Base-by-base conservation (phyloP, 441 rosid species). In the Macaranga tanarius region DNA sequence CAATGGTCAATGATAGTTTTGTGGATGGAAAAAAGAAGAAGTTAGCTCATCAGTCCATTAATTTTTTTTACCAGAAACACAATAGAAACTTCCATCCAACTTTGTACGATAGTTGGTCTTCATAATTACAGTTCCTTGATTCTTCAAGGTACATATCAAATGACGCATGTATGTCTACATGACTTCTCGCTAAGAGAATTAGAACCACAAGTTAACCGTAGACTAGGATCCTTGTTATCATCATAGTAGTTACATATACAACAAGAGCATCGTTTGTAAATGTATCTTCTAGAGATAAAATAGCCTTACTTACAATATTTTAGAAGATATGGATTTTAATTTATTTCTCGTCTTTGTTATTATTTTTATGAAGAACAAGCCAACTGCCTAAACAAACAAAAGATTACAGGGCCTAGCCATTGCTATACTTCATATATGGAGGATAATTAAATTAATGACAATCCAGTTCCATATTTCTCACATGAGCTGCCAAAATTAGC, bases 211-310 rank as follows among this genome's bases (percentile, higher is more conserved):
- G 85, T 84, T 66, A 93, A 77, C 99, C 98, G 93, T 50, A 93
- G 77, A 76, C 97, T 95, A 55, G 97, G 97, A 81, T 93, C 99
- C 85, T 95, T 95, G 62, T 90, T 89, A 84, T 95, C 97, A 73
- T 93, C 99, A 73, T 85, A 93, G 61, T 72, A 83, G 44, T 76
- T 85, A 80, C 99, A 95, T 52, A 93, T 84, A 75, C 95, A 91
- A 70, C 99, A 95, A 16, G 97, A 89, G 79, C 99, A 95, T 77
- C 98, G 84, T 79, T 82, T 93, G 82, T 98, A 95, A 77, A 95
- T 23, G 76, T 77, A 75, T 88, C 90, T 12, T 81, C 84, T 28
- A 65, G 74, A 75, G 85, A 81, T 54, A 95, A 77, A 40, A 78
- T 84, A 56, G 97, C 95, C 72, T 84, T 85, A 83, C 99, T 93